Evolutionary conservation across 2,329 filamentous ascomycete genomes (phyloP).

Genomic region (Talaromyces albobiverticillius): DNA sequence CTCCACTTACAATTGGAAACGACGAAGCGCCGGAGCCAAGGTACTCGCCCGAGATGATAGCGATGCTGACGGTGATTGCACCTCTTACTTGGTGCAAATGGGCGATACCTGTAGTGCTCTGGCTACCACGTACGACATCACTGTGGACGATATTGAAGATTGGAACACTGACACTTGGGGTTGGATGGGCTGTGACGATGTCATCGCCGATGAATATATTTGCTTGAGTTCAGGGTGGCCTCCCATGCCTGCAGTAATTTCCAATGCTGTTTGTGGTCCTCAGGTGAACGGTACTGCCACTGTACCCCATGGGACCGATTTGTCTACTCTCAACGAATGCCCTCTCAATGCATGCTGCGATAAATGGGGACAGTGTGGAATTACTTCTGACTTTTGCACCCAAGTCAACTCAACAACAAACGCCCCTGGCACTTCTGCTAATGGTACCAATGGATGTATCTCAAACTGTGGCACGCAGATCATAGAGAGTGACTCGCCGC

Average conservation of each 20-base stretch:
- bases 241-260: background rate
- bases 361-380: conserved; percentile 4
- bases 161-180: conserved; percentile 2
- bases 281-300: background rate
- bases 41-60: background rate
- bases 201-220: background rate
- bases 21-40: background rate
- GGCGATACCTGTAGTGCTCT: background rate
- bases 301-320: background rate
- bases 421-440: background rate
- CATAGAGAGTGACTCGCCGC: background rate
- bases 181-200: background rate
- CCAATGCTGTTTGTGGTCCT: background rate
- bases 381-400: conserved; percentile 2
- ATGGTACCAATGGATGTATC: background rate
- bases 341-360: conserved; percentile 6
- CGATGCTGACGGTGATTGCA: background rate
- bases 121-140: background rate
- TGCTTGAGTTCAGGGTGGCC: background rate
- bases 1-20: background rate
- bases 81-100: background rate
- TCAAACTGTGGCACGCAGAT: conserved; percentile 3
- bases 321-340: background rate
- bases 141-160: background rate
- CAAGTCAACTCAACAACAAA: background rate